phyloP scores from a whole-genome alignment of 352 stramenopile genomes.

The Phytopythium chamaehyphon region DNA sequence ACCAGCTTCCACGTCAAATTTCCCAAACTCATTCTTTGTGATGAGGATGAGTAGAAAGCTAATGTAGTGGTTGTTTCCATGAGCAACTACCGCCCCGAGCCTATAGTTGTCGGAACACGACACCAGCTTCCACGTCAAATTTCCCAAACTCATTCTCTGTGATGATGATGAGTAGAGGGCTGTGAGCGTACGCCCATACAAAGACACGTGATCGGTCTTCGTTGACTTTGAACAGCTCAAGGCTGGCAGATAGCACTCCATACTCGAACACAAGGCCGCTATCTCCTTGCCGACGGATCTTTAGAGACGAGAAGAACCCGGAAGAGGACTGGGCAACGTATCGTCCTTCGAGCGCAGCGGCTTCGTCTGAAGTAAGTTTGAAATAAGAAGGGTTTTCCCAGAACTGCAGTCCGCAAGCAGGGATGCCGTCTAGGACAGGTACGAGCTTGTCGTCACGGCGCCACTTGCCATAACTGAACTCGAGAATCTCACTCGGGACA shows the following conservation, averaged over 20 bases:
- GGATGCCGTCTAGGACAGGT: conserved; percentile 23
- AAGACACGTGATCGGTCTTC: conserved; percentile 17
- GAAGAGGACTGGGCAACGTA: conserved; percentile 35
- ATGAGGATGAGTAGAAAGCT: conserved; percentile 5
- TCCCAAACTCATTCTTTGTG: conserved; percentile 14
- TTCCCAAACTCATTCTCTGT: conserved; percentile 14
- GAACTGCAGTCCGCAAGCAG: conserved; percentile 33
- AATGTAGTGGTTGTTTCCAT: background rate
- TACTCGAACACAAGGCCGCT: conserved; percentile 17
- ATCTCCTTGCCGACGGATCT: conserved; percentile 18
- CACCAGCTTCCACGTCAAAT: conserved; percentile 23
- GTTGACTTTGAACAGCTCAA: conserved; percentile 22
- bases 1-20: conserved; percentile 23
- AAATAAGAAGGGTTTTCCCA: conserved; percentile 34
- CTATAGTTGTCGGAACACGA: conserved; percentile 18
- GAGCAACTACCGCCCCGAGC: background rate
- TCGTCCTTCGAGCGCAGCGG: conserved; percentile 29
- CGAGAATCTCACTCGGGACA: conserved; percentile 46
- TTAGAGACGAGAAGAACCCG: conserved; percentile 31
- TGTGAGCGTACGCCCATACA: conserved; percentile 21
- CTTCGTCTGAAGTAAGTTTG: conserved; percentile 18
- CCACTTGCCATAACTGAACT: conserved; percentile 34
- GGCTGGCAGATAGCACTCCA: conserved; percentile 14
- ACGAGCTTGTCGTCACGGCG: conserved; percentile 26
- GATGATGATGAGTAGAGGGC: conserved; percentile 10